Evolutionary conservation across 495 filamentous ascomycete genomes (phyloP).

Genomic region (Cercophora samala): DNA sequence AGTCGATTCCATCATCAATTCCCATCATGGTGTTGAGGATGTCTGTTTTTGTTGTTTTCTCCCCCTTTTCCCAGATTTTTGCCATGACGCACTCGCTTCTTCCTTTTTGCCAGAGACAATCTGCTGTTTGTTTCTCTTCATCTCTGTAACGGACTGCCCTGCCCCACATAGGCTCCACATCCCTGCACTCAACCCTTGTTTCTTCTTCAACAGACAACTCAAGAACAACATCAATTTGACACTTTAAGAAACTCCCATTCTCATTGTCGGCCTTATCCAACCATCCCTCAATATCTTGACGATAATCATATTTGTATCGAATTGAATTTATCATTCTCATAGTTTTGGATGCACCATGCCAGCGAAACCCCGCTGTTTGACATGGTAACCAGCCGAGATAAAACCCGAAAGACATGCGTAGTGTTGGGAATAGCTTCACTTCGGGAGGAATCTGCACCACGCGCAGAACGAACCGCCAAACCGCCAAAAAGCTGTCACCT

Average conservation of each 20-base stretch:
- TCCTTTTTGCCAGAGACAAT: background rate
- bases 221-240: no score
- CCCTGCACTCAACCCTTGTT: background rate
- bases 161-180: background rate
- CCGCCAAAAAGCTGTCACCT: background rate
- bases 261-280: no score
- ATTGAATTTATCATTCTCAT: no score
- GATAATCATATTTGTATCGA: no score
- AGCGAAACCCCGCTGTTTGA: no score
- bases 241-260: no score
- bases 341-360: no score
- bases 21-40: background rate
- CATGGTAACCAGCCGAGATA: background rate
- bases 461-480: background rate
- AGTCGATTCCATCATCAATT: conserved; percentile 18
- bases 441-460: background rate
- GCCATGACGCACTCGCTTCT: background rate
- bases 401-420: background rate
- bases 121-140: background rate
- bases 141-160: background rate
- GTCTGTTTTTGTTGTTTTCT: no score
- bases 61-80: no score
- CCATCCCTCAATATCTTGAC: no score
- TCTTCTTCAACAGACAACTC: background rate
- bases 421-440: background rate